Evolutionary conservation across 2,329 filamentous ascomycete genomes (phyloP), one percentile per base, ranked within the genome.

Genomic region (Apiospora marii): DNA sequence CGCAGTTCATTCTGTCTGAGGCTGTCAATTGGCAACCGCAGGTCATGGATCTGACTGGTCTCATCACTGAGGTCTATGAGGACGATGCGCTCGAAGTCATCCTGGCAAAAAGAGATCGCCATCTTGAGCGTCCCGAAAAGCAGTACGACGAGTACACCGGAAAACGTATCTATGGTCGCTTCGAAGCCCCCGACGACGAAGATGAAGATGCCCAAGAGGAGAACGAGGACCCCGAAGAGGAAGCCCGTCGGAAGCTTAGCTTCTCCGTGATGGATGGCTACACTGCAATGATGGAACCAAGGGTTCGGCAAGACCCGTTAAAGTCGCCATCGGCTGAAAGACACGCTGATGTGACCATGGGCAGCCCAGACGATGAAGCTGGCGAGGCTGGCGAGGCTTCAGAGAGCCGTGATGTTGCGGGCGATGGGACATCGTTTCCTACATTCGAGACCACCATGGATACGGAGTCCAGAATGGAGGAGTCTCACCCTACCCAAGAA

Each of bases 151-250:
- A 90, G 14, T 83, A 88, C 51, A 92, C 92, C 0, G 94, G 94
- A 0, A 86, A 92, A 74, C 88, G 94, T 13, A 82, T 94, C 13
- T 97, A 96, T 77, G 91, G 88, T 74, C 93, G 91, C 72, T 96
- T 97, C 75, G 94, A 97, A 77, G 91, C 91, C 76, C 92, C 92
- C 0, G 89, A 90, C 14, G 90, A 91, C 0, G 88, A 88, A 0
- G 90, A 91, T 0, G 88, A 88, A 0, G 85, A 86, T 0, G 86
- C 86, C 1, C 84, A 85, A 48, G 87, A 89, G 16, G 83, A 82
- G 1, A 86, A 87, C 19, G 85, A 85, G 13, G 82, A 81, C 3
- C 83, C 85, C 69, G 88, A 92, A 72, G 87, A 69, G 6, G 71
- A 53, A 46, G 27, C 92, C 73, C 92, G 92, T 68, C 87, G 91